Base-by-base conservation (phyloP, 805 yeast species). In the Isabelozyma gotoi region DNA sequence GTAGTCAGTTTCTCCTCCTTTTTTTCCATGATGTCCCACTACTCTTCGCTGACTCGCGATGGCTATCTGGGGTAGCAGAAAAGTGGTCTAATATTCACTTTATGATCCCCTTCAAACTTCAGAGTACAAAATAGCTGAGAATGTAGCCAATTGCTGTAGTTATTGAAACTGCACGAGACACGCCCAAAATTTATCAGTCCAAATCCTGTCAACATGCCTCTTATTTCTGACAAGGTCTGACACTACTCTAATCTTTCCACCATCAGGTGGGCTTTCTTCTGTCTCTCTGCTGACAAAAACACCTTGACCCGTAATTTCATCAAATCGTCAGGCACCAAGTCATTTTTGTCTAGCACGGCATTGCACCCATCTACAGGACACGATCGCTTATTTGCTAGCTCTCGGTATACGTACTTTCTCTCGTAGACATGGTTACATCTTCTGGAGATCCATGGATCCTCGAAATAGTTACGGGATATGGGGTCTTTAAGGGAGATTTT, bases 401-500 rank as follows among this genome's bases (percentile, higher is more conserved):
- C 67, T 15, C 59, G 61, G 8, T 49, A 38, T 1, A 85, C 65
- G 16, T 78, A 72, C 3, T 53, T 62, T 41, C 65, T 62, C 51
- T 85, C 91, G 55, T 74, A 85, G 0, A 79, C 77, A 62, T 87
- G 95, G 0, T 70, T 67, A 62, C 95, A 87, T 21, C 56, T 61
- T 19, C 52, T 61, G 2, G 84, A 78, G n/a, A 67, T 74, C 52
- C 78, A 68, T 0, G 95, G 94, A 3, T 63, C 63, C 17, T 60
- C 67, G 59, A 78, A 84, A 35, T 67, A 59, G 41, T 73, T 67
- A 45, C 76, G 56, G 0, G 90, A 78, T 11, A 86, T 68, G 0
- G 92, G 92, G 57, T 91, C 89, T 19, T 69, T 74, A 44, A 87
- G 57, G 38, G 82, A 80, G n/a, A 87, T 67, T 31, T 66, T 77